Percentiles rank a stretch among this genome's conserved stretches.
Evolutionary conservation across 2,329 filamentous ascomycete species (phyloP).

Genomic region (Lojkania enalia): DNA sequence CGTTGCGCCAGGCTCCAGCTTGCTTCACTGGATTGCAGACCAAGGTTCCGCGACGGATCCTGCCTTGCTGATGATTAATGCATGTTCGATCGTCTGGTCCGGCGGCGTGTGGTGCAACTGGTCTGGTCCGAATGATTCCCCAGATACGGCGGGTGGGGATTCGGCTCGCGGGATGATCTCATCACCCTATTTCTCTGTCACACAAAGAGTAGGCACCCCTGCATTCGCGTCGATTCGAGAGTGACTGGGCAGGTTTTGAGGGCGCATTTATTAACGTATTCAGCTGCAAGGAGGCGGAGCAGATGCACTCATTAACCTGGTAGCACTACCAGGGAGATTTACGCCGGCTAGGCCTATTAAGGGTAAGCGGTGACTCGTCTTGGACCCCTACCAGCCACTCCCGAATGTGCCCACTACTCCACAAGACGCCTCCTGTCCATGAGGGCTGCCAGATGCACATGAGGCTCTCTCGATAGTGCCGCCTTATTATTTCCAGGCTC

Average conservation of each 20-base stretch:
- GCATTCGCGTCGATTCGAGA: background rate
- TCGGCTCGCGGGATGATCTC: constrained; percentile 28
- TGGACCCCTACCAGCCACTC: constrained; percentile 28
- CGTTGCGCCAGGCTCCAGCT: background rate
- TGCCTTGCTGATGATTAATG: too few relatives aligned
- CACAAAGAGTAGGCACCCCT: constrained; percentile 5
- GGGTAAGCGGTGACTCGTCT: constrained; percentile 15
- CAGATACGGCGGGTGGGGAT: background rate
- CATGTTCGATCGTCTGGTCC: too few relatives aligned
- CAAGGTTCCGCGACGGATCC: too few relatives aligned
- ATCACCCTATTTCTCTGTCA: constrained; percentile 21
- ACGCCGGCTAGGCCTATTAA: constrained; percentile 18
- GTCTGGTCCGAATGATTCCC: background rate
- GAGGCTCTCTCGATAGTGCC: constrained; percentile 23
- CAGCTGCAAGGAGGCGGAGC: constrained; percentile 20
- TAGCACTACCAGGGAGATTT: constrained; percentile 4
- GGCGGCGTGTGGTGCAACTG: too few relatives aligned
- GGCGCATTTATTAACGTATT: background rate
- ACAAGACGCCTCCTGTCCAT: background rate
- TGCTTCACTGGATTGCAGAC: background rate
- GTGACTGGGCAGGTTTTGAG: background rate
- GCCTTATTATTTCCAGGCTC: constrained; percentile 27
- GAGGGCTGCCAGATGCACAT: constrained; percentile 18
- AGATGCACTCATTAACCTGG: constrained; percentile 2
- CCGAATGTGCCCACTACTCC: constrained; percentile 26